These are phyloP conservation scores for Sordariomycetes sp. DNA, from an alignment of 2,329 filamentous ascomycete genomes.

Conservation along the genomic window DNA sequence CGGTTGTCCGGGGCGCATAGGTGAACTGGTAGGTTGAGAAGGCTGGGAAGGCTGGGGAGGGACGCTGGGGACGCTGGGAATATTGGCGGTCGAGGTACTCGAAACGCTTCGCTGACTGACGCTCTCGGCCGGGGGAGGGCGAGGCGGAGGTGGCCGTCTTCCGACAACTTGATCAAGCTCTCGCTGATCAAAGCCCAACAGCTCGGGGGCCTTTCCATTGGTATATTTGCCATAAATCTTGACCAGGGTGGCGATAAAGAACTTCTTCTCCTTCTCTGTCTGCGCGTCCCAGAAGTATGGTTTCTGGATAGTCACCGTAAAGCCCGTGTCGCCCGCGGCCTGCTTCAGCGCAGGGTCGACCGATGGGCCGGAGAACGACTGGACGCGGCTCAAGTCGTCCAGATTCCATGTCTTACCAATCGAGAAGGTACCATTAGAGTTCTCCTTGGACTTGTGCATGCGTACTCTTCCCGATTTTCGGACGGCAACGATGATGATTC, in stretches of 20 bases:
- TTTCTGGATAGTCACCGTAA: constrained; percentile 81
- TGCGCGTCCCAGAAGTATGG: constrained; percentile 96
- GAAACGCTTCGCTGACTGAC: not conserved
- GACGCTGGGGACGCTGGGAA: constrained; percentile 16
- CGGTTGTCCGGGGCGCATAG: constrained; percentile 10
- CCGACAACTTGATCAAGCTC: constrained; percentile 68
- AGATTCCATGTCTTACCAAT: constrained; percentile 98
- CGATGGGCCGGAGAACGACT: constrained; percentile 62
- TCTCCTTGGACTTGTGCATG: constrained; percentile 95
- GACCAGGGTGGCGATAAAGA: constrained; percentile 91
- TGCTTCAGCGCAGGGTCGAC: constrained; percentile 49
- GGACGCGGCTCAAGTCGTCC: constrained; percentile 75
- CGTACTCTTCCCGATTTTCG: constrained; percentile 85
- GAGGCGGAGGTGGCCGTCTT: constrained; percentile 23
- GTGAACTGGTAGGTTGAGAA: constrained; percentile 10
- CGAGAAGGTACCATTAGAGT: constrained; percentile 85
- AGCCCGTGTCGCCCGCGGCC: constrained; percentile 78
- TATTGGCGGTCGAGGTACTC: not conserved
- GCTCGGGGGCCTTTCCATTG: constrained; percentile 66
- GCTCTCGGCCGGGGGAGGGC: constrained; percentile 9
- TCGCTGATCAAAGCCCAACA: constrained; percentile 71
- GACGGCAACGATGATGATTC: constrained; percentile 88
- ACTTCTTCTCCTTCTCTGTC: constrained; percentile 93
- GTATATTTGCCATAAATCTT: constrained; percentile 98
- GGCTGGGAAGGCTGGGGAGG: constrained; percentile 16